Percentiles rank a stretch among this genome's conserved stretches.
These are phyloP conservation scores for Candida bentonensis DNA, from an alignment of 805 yeast genomes.

Conservation along the genomic window DNA sequence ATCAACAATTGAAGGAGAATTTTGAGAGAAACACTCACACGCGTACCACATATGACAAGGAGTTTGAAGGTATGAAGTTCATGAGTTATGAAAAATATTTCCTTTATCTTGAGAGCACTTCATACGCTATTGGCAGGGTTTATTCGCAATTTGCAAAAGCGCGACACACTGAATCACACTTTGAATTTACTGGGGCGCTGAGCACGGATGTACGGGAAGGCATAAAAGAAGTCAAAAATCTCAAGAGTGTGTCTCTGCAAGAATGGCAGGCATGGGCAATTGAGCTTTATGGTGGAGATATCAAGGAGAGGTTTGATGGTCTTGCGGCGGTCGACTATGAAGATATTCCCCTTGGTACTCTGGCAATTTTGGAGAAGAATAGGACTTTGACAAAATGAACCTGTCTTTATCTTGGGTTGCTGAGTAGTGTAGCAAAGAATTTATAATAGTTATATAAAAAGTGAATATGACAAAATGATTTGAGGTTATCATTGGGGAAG, in stretches of 20 bases:
- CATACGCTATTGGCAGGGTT: not conserved
- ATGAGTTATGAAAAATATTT: no score
- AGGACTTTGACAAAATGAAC: no score
- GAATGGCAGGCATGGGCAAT: not conserved
- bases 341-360: constrained; percentile 1
- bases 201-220: not conserved
- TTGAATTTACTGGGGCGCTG: not conserved
- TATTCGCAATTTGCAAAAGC: not conserved
- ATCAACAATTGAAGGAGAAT: not conserved
- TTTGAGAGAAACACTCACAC: not conserved
- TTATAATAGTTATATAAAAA: no score
- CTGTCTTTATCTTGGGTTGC: no score
- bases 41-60: not conserved
- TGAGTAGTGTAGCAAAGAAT: no score
- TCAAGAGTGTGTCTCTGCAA: not conserved
- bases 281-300: not conserved
- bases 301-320: not conserved
- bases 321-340: constrained; percentile 1
- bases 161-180: not conserved
- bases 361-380: no score
- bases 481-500: no score
- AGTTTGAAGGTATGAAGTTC: not conserved
- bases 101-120: not conserved
- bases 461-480: no score
- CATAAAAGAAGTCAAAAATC: not conserved